Conservation (phyloP, 2,329 filamentous ascomycete species). For the Aspergillus caelatus region DNA sequence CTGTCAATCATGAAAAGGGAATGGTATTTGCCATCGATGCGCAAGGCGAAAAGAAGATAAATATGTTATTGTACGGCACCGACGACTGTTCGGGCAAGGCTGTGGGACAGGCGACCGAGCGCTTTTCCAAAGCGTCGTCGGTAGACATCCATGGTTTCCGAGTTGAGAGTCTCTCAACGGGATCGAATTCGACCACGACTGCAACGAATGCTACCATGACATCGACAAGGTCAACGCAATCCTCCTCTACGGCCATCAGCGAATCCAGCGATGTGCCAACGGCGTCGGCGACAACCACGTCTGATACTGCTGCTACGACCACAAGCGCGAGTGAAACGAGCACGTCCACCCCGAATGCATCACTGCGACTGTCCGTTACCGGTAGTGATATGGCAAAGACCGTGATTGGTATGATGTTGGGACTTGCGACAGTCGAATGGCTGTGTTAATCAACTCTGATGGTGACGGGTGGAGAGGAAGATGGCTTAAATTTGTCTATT, state of each 20-base stretch:
- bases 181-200: background rate
- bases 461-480: background rate
- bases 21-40: constrained; percentile 3
- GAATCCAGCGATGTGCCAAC: background rate
- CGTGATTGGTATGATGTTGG: background rate
- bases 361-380: background rate
- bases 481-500: background rate
- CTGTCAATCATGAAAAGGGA: constrained; percentile 14
- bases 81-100: constrained; percentile 11
- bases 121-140: constrained; percentile 10
- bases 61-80: constrained; percentile 16
- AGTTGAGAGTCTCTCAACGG: constrained; percentile 6
- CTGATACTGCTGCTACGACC: background rate
- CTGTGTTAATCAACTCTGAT: background rate
- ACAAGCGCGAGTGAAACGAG: background rate
- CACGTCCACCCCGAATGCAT: background rate
- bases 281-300: background rate
- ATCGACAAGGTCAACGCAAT: background rate
- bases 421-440: background rate
- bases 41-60: constrained; percentile 14
- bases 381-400: background rate
- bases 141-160: constrained; percentile 11
- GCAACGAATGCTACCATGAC: background rate
- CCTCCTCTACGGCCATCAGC: background rate
- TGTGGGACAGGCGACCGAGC: constrained; percentile 10